A percentile compares a stretch with the other conserved stretches of the same genome.
These are phyloP conservation scores for Alternaria postmessia DNA, from an alignment of 2,329 filamentous ascomycete genomes.

Conservation along the genomic window DNA sequence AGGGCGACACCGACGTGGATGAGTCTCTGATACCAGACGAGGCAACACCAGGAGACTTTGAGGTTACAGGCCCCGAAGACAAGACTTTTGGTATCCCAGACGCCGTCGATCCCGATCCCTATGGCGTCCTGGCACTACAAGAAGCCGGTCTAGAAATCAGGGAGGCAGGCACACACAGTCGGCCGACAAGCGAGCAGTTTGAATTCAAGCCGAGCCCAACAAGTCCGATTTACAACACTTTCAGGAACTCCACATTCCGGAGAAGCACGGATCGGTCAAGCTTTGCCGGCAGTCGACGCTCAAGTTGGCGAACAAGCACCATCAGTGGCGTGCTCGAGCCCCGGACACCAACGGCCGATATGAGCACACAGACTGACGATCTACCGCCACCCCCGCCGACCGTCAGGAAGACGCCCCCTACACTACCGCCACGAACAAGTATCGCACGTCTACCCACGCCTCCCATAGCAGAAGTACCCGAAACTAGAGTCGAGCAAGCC, in stretches of 20 bases:
- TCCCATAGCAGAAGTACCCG: constrained; percentile 47
- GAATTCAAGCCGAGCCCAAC: constrained; percentile 80
- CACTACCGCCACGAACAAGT: constrained; percentile 34
- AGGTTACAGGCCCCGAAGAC: constrained; percentile 58
- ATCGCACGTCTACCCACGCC: constrained; percentile 31
- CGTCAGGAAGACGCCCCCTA: constrained; percentile 31
- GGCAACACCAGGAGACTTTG: constrained; percentile 79
- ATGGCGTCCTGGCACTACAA: constrained; percentile 88
- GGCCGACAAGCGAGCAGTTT: constrained; percentile 81
- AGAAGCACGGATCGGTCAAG: constrained; percentile 76
- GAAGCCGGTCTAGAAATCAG: constrained; percentile 88
- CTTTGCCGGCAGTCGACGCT: constrained; percentile 63
- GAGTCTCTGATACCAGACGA: constrained; percentile 70
- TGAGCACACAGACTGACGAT: constrained; percentile 29
- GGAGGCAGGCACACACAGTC: constrained; percentile 80
- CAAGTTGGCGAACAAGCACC: constrained; percentile 76
- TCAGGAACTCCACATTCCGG: constrained; percentile 65
- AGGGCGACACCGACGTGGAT: constrained; percentile 82
- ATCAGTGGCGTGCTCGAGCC: constrained; percentile 66
- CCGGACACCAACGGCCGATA: constrained; percentile 66
- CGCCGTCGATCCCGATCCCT: constrained; percentile 86
- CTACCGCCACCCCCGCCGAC: constrained; percentile 31
- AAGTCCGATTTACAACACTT: constrained; percentile 72
- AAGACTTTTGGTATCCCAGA: constrained; percentile 79
- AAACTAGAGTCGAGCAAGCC: constrained; percentile 35